Base-by-base conservation (phyloP, 2,329 filamentous ascomycete genomes). In the Cladophialophora yegresii region DNA sequence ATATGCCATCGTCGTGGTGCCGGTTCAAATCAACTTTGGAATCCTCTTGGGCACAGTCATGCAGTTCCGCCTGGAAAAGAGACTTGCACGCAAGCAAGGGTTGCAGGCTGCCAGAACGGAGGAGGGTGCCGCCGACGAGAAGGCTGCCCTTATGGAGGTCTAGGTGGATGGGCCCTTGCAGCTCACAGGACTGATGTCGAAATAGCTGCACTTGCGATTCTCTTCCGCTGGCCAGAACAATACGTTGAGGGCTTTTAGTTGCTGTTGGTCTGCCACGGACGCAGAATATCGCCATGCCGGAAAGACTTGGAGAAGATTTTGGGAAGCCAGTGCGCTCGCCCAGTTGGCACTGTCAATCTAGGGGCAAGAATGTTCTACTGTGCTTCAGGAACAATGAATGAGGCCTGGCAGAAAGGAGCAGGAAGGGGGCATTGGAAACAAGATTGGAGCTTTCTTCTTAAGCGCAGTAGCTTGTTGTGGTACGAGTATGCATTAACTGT, bases 61-160 rank as follows among this genome's bases (percentile, higher is more conserved):
- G 57, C 69, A 71, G 45, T 70, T 64, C 61, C 65, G 65, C 32
- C 67, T 68, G 59, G 69, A 71, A 62, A 70, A 69, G 67, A 59
- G 68, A 54, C 28, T 58, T 26, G 63, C 57, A 6, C 59, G 64
- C 28, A 69, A 66, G 40, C 45, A 65, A 40, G 61, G 61, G 3
- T n/a, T 53, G 9, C 45, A 55, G 33, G 43, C 45, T 56, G 66
- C 43, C 22, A 49, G 54, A 30, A 36, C 23, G 36, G 63, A 64
- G 33, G 62, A 59, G 20, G 66, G 55, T 16, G 28, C 49, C 33
- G 32, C 47, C 16, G 55, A 68, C 26, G 68, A 70, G 57, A 70
- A 71, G 61, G 62, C 61, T n/a, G 50, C 62, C 43, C 57, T 69
- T 20, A 16, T 67, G 33, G 67, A 68, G 32, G 65, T 67, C 9